These are phyloP conservation scores for Apiospora pterosperma DNA, from an alignment of 2,329 filamentous ascomycete species.

Conservation along the genomic window DNA sequence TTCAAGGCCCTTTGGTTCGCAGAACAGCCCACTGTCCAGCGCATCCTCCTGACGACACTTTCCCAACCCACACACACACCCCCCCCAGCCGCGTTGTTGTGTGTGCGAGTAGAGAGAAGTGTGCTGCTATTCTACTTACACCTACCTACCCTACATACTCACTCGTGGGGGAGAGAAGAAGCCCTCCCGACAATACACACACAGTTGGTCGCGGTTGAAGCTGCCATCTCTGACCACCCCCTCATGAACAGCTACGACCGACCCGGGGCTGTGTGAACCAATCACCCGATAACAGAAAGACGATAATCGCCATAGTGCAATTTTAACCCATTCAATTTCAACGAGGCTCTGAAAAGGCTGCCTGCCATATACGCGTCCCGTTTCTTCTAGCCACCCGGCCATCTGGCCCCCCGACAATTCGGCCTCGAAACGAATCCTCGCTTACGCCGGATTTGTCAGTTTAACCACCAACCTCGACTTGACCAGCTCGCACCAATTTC, in stretches of 20 bases:
- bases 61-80: not conserved
- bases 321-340: not conserved
- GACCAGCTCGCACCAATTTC: not conserved
- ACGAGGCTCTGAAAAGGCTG: not conserved
- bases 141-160: not conserved
- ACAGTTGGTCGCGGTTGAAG: not conserved
- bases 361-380: not conserved
- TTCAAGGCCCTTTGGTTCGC: not conserved
- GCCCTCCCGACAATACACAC: not conserved
- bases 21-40: not conserved
- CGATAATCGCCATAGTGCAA: not conserved
- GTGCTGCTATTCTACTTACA: not conserved
- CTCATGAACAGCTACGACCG: not conserved
- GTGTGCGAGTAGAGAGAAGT: not conserved
- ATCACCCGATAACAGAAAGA: not conserved
- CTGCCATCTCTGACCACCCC: not conserved
- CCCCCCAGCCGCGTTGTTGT: not conserved
- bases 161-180: not conserved
- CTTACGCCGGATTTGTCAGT: not conserved
- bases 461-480: not conserved
- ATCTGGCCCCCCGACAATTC: not conserved
- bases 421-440: not conserved
- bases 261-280: not conserved
- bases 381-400: not conserved
- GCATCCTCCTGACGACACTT: not conserved